Base-by-base conservation (phyloP, 2,329 filamentous ascomycete genomes). In the Aspergillus fumigatiaffinis region DNA sequence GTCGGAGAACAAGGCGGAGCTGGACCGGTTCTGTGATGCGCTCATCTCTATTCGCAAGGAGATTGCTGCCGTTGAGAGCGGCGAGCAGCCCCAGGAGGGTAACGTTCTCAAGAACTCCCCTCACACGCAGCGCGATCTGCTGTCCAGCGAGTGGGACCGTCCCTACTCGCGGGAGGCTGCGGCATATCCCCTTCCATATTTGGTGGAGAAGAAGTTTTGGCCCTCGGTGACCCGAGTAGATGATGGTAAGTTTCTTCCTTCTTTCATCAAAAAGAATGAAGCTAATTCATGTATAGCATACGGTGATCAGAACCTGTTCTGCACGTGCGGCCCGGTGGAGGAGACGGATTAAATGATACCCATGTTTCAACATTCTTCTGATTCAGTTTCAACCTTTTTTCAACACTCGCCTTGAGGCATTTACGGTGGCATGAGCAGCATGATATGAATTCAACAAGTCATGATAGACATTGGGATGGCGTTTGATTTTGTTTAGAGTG, bases 171-270 rank as follows among this genome's bases (percentile, higher is more conserved):
- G 92, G 28, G 88, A 94, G 77, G 83, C 87, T 76, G 93, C 93
- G 0, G 93, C 91, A 0, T 97, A 96, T 73, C 93, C 93, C 20
- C 72, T 96, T 61, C 80, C 86, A 0, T 96, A 85, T 77, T 77
- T 97, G 60, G 84, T 85, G 73, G 90, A 96, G 84, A 97, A 95
- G 88, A 97, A 97, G 81, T 97, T 97, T 78, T 97, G 93, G 93
- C 92, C 93, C 0, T 87, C 81, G 38, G 91, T 96, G 14, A 91
- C 89, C 6, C 84, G 93, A 72, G 81, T 97, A 21, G 90, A 97
- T 72, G 93, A 97, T 80, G 84, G 90, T 93, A 76, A 82, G n/a
- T n/a, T n/a, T n/a, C n/a, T n/a, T n/a, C n/a, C n/a, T n/a, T n/a
- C n/a, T n/a, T n/a, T n/a, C n/a, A n/a, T n/a, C n/a, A n/a, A n/a